Base-by-base conservation (phyloP, 331 rosid genomes). In the Malus hybrid region DNA sequence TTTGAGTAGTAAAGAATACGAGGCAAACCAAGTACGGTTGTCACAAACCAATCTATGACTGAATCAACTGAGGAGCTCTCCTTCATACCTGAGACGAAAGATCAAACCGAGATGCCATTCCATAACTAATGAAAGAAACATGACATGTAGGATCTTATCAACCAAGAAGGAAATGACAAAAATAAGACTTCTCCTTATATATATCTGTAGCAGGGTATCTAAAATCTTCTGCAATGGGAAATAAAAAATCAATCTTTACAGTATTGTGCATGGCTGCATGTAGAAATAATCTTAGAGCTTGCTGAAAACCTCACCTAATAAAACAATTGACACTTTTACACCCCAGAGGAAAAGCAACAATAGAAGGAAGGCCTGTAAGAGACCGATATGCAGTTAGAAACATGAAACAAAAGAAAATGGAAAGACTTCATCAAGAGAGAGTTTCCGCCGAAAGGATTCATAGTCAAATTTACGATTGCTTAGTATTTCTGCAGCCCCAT, bases 41-140 rank as follows among this genome's bases (percentile, higher is more conserved):
- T 91, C 70, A 92, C 87, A 88, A 93, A 88, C 97, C 98, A 93
- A 86, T 93, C 90, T 69, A 90, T 90, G 77, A 91, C 84, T 54
- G 81, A 85, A 77, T 93, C 97, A 66, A 82, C 80, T 0, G 92
- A 80, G 72, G 72, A 83, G 90, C 80, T 81, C 87, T n/a, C 91
- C 96, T 33, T 82, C 84, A 66, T 80, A 93, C 95, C 98, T 93
- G 74, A 32, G 75, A 80, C 54, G 29, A 74, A 39, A 52, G 20
- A 72, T 62, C 65, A 55, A 73, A 79, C 12, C 72, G n/a, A 42
- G 54, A 60, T 52, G 32, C 24, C 66, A 27, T 27, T 48, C 15
- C 31, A 19, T 56, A 15, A 50, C 20, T 62, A 60, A 63, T 52
- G 50, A 68, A 73, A 65, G 75, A 31, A 70, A 67, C 16, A 77